Evolutionary conservation across 176 grass and related monocot species (phyloP), one percentile per base, ranked within the genome.

Genomic region (Triticum dicoccoides): DNA sequence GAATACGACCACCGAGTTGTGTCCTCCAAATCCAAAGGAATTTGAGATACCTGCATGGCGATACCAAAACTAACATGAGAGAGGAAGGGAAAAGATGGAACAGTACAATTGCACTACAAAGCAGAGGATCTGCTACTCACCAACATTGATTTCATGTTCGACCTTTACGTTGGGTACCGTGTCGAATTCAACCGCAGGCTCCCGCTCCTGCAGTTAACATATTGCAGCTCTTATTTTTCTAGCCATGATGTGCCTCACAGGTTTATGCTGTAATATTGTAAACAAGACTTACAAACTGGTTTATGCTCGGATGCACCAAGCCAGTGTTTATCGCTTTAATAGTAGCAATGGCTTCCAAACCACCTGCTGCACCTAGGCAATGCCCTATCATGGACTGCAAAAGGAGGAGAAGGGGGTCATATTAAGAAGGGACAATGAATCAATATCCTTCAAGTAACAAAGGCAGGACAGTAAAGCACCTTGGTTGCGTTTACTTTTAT

Each of bases 321-420:
- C 94, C 97, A 27, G 94, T 96, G 63, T 41, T 96, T 87, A 99
- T 99, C n/a, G 97, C 90, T 92, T 96, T 99, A 64, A 99, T 54
- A 7, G 90, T 92, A 68, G 97, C 97, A 86, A 99, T 99, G 56
- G 94, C 97, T 85, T 99, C 97, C 80, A 99, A 84, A 86, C 94
- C 97, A n/a, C 97, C 97, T 70, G 97, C 77, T 69, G 97, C 97
- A 34, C 97, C 97, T 83, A 99, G 94, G 81, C 97, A 99, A 80
- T 99, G 97, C n/a, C 97, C 97, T 90, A 94, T 99, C 90, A 99
- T 99, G 68, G 97, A 99, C 97, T 99, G 88, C 78, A 91, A 73
- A 85, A 32, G 21, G 62, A 80, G 65, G 77, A 74, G 38, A n/a
- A 13, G 42, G 54, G 32, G 68, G 74, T 58, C 32, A 21, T 24